Evolutionary conservation across 148 eudicot genomes (phyloP).

Genomic region (Spergularia bocconei): DNA sequence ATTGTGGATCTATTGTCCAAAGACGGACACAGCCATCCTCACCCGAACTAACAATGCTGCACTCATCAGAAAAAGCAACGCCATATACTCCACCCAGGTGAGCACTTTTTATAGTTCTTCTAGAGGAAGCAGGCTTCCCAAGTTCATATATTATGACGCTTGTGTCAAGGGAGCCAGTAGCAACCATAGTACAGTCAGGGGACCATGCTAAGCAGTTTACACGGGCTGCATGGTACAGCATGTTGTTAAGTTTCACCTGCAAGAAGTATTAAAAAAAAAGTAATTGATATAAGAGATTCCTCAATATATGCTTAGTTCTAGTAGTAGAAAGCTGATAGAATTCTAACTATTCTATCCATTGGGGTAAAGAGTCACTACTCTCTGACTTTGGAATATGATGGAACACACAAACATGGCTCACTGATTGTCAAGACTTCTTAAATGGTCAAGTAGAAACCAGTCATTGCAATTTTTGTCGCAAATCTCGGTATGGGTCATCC

Average conservation of each 20-base stretch:
- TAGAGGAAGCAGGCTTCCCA: slow-evolving; percentile 67
- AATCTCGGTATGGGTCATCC: no score
- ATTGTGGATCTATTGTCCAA: slow-evolving; percentile 64
- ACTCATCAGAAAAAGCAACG: slow-evolving; percentile 66
- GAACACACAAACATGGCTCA: no score
- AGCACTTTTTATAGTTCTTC: slow-evolving; percentile 82
- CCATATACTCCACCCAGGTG: slow-evolving; percentile 91
- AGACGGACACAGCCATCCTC: slow-evolving; percentile 89
- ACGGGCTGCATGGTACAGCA: slow-evolving; percentile 86
- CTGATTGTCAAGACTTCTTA: no score
- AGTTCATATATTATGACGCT: slow-evolving; percentile 72
- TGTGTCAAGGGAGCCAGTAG: slow-evolving; percentile 91
- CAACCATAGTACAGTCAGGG: slow-evolving; percentile 71
- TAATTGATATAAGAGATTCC: not conserved
- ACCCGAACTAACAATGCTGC: slow-evolving; percentile 73
- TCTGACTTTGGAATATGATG: no score
- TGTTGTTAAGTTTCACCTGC: slow-evolving; percentile 88
- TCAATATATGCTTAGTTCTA: not conserved
- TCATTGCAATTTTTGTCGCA: no score
- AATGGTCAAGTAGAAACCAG: no score
- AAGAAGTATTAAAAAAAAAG: slow-evolving; percentile 9
- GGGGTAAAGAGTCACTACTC: no score
- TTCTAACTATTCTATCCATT: not conserved
- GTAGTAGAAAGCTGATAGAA: not conserved
- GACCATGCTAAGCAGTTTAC: slow-evolving; percentile 93